Base-by-base conservation (phyloP, 306 rosid species). In the Abrus precatorius region DNA sequence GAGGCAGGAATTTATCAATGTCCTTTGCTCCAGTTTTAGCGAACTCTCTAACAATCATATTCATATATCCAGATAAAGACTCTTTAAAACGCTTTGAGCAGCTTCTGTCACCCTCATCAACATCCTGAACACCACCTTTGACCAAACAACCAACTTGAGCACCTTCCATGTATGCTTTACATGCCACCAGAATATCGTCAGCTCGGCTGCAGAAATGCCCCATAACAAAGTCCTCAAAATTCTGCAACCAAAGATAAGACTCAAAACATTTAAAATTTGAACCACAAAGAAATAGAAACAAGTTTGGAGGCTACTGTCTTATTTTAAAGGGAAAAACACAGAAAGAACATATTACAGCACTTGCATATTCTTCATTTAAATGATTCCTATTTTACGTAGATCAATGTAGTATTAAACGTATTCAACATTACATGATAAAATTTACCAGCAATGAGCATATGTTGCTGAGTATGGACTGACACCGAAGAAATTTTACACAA, bases 141-240 rank as follows among this genome's bases (percentile, higher is more conserved):
- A 83, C 97, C 69, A 87, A 79, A 80, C 91, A 88, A 5, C 97
- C 99, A 66, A 95, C 97, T 84, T 91, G 97, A 81, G 93, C 95
- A 43, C 97, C 98, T 75, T 87, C 91, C 82, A 82, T 87, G 78
- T 93, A 95, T 28, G 97, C 94, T 81, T 87, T 89, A 72, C 98
- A 95, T 30, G 97, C 94, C 67, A 85, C 85, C 84, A 95, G 84
- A 77, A 95, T 87, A 72, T 90, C 96, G 2, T 68, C 82, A n/a
- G 94, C 95, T 12, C 84, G 86, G 56, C 74, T 79, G 84, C 55
- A 82, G 84, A 95, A 95, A 88, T 95, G 97, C 50, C 98, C 99
- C 60, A 14, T 5, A 4, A 89, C 96, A n/a, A 93, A 86, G 74
- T 88, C 93, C 89, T 91, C 94, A 49, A 91, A 95, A 89, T 91